These are phyloP conservation scores for Phytopythium mirpurense DNA, from an alignment of 352 stramenopile species.

Conservation along the genomic window DNA sequence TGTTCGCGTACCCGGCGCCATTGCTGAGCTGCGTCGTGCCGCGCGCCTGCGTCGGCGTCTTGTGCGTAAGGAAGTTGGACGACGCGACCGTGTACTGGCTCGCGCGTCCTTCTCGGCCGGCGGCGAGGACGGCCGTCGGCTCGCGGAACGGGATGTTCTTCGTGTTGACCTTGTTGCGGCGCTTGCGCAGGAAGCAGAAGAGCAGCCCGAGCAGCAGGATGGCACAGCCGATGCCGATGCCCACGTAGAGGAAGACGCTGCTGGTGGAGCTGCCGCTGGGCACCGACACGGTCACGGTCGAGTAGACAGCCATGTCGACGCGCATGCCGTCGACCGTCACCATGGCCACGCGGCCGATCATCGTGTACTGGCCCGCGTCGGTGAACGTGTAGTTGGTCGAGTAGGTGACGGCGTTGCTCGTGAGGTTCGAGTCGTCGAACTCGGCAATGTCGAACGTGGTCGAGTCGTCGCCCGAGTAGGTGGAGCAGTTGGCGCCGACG, in stretches of 20 bases:
- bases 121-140: constrained; percentile 25
- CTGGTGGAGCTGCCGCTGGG: constrained; percentile 33
- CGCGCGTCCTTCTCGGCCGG: constrained; percentile 20
- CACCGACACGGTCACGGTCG: constrained; percentile 54
- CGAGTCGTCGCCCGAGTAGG: constrained; percentile 52
- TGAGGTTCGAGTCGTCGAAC: constrained; percentile 61
- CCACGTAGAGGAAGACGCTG: constrained; percentile 63
- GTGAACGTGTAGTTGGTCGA: constrained; percentile 49
- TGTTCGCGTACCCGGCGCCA: constrained; percentile 35
- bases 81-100: constrained; percentile 61
- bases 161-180: constrained; percentile 42
- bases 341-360: constrained; percentile 71
- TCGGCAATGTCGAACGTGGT: constrained; percentile 48
- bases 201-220: constrained; percentile 62
- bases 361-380: constrained; percentile 50
- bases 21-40: constrained; percentile 20
- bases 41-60: constrained; percentile 34
- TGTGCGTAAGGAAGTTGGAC: constrained; percentile 66
- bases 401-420: constrained; percentile 44
- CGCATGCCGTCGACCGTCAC: constrained; percentile 63
- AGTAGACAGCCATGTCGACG: constrained; percentile 83
- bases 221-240: constrained; percentile 52
- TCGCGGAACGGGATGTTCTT: constrained; percentile 79
- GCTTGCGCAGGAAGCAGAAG: constrained; percentile 71
- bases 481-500: constrained; percentile 51